Conservation (phyloP, 164 flowering plant species). For the Liquidambar formosana region DNA sequence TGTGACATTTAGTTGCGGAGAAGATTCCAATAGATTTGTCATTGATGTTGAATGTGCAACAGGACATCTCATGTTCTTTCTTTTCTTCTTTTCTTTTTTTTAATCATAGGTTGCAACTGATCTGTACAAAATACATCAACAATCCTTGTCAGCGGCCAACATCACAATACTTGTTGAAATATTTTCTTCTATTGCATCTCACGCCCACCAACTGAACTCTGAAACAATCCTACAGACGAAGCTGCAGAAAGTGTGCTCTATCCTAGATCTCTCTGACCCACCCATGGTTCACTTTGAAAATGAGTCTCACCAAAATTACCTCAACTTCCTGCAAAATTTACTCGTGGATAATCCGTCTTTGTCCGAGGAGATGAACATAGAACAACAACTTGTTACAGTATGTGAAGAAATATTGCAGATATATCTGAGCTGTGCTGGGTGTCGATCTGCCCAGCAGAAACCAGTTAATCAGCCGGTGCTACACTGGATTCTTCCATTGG, state of each 20-base stretch:
- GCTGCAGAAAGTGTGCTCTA: constrained; percentile 68
- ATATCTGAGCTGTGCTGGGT: constrained; percentile 67
- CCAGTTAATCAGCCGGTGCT: constrained; percentile 21
- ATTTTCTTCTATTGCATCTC: constrained; percentile 57
- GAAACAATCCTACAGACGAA: constrained; percentile 51
- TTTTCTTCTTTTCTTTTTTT: constrained; percentile 11
- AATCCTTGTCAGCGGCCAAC: constrained; percentile 46
- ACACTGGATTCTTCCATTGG: constrained; percentile 76
- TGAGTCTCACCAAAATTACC: constrained; percentile 69
- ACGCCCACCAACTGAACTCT: constrained; percentile 72
- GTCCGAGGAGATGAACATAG: constrained; percentile 53
- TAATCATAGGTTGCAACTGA: constrained; percentile 63
- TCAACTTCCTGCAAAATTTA: constrained; percentile 59
- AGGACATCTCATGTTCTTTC: background rate
- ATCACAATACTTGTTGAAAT: constrained; percentile 48
- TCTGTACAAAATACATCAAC: constrained; percentile 51
- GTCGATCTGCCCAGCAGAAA: constrained; percentile 14
- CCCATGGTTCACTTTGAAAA: constrained; percentile 91
- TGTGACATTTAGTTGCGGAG: background rate
- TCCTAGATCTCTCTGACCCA: constrained; percentile 79
- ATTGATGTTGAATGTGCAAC: background rate
- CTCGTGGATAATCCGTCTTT: constrained; percentile 38
- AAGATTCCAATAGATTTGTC: background rate
- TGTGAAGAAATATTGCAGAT: constrained; percentile 66
- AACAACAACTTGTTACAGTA: constrained; percentile 53